Conservation (phyloP, 208 protist species). For the Leishmania aethiopica region DNA sequence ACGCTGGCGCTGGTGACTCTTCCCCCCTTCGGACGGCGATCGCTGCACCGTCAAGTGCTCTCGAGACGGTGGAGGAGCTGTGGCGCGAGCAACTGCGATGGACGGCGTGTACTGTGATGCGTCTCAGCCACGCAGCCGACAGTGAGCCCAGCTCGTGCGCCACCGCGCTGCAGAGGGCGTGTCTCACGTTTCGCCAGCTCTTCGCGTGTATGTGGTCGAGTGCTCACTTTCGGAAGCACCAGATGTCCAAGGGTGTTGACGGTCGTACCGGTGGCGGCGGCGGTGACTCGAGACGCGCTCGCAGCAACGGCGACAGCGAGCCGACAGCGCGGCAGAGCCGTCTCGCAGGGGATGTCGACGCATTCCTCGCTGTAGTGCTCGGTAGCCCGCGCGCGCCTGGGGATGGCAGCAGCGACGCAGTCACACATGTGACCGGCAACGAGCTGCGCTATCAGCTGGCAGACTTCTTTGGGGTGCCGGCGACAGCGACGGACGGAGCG, state of each 20-base stretch:
- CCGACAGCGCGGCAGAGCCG: neutral
- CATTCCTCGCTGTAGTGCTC: slow-evolving; percentile 9
- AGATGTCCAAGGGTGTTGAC: slow-evolving; percentile 4
- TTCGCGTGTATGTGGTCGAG: slow-evolving; percentile 12
- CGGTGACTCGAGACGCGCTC: neutral
- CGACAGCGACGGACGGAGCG: neutral
- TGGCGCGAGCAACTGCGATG: slow-evolving; percentile 9
- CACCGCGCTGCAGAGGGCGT: neutral
- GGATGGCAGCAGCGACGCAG: neutral
- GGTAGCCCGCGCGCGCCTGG: neutral
- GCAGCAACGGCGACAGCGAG: neutral
- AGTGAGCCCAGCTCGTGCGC: neutral
- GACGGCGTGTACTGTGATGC: neutral
- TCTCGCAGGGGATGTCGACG: neutral
- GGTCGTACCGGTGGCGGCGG: neutral
- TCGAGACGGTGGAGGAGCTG: slow-evolving; percentile 9
- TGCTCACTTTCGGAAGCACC: slow-evolving; percentile 20
- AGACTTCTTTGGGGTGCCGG: slow-evolving; percentile 19
- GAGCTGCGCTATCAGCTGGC: slow-evolving; percentile 5
- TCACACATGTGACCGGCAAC: neutral
- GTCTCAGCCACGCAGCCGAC: neutral
- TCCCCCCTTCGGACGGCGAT: neutral
- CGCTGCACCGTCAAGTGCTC: neutral
- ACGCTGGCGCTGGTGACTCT: neutral
- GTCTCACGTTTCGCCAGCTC: slow-evolving; percentile 10